Percentiles rank a stretch among this genome's conserved stretches.
These are phyloP conservation scores for Nigrograna mackinnonii DNA, from an alignment of 2,329 filamentous ascomycete genomes.

Conservation along the genomic window DNA sequence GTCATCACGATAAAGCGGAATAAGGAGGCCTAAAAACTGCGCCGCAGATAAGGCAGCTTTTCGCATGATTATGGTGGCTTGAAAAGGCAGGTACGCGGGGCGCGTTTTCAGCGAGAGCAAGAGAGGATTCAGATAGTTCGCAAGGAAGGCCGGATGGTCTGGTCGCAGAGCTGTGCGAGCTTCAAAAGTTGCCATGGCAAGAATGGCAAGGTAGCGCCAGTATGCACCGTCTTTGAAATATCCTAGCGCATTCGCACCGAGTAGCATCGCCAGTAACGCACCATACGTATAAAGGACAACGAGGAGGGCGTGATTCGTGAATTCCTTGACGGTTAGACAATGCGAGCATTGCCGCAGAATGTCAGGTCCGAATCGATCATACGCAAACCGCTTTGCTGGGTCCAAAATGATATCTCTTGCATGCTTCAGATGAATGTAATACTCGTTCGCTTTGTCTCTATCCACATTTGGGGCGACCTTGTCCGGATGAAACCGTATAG, in stretches of 20 bases:
- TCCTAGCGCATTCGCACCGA: conserved; percentile 38
- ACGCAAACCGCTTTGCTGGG: conserved; percentile 75
- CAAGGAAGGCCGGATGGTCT: conserved; percentile 46
- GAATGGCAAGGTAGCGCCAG: conserved; percentile 57
- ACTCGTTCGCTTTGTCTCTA: conserved; percentile 39
- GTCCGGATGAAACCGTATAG: conserved; percentile 76
- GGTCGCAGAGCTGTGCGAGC: conserved; percentile 60
- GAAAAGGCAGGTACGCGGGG: conserved; percentile 79
- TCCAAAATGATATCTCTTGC: conserved; percentile 88
- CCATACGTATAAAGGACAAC: conserved; percentile 28
- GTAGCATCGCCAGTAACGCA: conserved; percentile 26
- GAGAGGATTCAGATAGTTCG: conserved; percentile 53
- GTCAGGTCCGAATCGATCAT: conserved; percentile 78
- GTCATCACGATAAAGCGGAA: conserved; percentile 38
- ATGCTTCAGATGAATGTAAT: conserved; percentile 82
- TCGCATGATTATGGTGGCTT: conserved; percentile 75
- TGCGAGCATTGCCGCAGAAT: conserved; percentile 58
- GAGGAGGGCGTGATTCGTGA: conserved; percentile 65
- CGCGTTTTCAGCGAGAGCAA: conserved; percentile 47
- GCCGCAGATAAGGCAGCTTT: conserved; percentile 72
- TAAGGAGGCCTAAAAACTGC: conserved; percentile 37
- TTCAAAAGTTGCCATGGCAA: conserved; percentile 60
- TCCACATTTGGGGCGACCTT: conserved; percentile 58
- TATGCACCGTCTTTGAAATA: conserved; percentile 38
- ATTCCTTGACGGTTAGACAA: conserved; percentile 73